Evolutionary conservation across 495 filamentous ascomycete species (phyloP), one percentile per base, ranked within the genome.

Genomic region (Penicillium psychrofluorescens): DNA sequence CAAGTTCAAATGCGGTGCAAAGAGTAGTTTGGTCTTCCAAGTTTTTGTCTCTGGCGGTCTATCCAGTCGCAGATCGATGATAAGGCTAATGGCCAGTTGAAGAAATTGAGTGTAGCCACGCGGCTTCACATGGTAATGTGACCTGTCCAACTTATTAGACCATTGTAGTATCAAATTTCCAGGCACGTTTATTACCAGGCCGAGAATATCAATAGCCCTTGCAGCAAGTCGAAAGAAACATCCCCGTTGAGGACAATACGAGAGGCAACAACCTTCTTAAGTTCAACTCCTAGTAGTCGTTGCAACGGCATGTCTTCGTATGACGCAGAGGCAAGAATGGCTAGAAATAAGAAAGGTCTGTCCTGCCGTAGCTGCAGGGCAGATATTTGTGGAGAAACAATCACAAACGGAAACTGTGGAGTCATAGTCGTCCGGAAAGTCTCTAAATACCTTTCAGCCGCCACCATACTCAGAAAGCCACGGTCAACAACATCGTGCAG

Each of bases 141-240:
- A 55, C 59, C 61, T 64, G 48, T 45, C n/a, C 38, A 28, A 34
- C 32, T 43, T 22, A 48, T 22, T 22, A 22, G 22, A 22, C 22
- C 4, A 4, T 4, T 22, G 22, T 4, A 22, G 4, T 3, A 22
- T 16, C 15, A 16, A 16, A 16, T 22, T 22, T 6, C 22, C 22
- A 6, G 22, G 22, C 22, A 3, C 11, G 6, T 16, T 33, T 42
- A 29, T 45, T 64, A 68, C 58, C 62, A 75, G 8, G 71, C 73
- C 12, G 77, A 48, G 36, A 69, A 62, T 2, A 75, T 50, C 9
- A 74, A 49, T 14, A 75, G 59, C 11, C 73, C 70, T 54, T 73
- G 65, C 9, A 77, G 62, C 12, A 74, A 50, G 33, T 78, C 73
- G 33, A 77, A 50, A 22, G 66, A 73, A 12, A 68, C 54, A 35